Base-by-base conservation (phyloP, 2,329 filamentous ascomycete genomes). In the Paraphoma sp. region DNA sequence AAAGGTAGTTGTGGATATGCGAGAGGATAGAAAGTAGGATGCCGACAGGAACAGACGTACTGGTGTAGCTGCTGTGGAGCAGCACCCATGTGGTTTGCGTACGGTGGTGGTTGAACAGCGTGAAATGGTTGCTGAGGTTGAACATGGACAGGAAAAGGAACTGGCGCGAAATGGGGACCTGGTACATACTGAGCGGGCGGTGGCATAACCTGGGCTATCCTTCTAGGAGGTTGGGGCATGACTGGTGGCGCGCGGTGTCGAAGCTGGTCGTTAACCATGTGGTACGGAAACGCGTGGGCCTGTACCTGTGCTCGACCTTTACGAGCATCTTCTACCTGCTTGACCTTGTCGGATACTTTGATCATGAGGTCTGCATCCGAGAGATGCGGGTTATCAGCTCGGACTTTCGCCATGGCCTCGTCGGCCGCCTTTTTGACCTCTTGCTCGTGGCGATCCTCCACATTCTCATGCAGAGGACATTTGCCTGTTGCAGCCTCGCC, bases 391-490 rank as follows among this genome's bases (percentile, higher is more conserved):
- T 92, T 84, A 31, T 87, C 82, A 18, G 81, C 78, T 12, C 81
- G 76, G 3, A 88, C 77, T 66, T 83, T 83, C 43, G 83, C 80
- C 18, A 85, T 81, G 1, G 86, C 85, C 41, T 80, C 78, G 46
- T 82, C 79, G 64, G 89, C 87, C 1, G 90, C 91, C 16, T 78
- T 80, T 16, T 80, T 80, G 14, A 91, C 85, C 61, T 92, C 89
- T 7, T 82, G 70, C 23, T 86, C 78, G 62, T 93, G 89, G 3
- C 87, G 83, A 43, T 81, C 71, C 60, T 88, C 83, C 14, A 76
- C 69, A 43, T 81, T 82, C 47, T 93, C 90, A 63, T 89, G 90
- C 0, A 93, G 78, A 1, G 87, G 86, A 59, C 91, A 94, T 57
- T 85, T 85, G 6, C 63, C 62, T 43, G 18, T 38, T 33, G 14